A percentile compares a stretch with the other conserved stretches of the same genome.
Evolutionary conservation across 2,329 filamentous ascomycete genomes (phyloP).

Genomic region (Fusarium paranaense): DNA sequence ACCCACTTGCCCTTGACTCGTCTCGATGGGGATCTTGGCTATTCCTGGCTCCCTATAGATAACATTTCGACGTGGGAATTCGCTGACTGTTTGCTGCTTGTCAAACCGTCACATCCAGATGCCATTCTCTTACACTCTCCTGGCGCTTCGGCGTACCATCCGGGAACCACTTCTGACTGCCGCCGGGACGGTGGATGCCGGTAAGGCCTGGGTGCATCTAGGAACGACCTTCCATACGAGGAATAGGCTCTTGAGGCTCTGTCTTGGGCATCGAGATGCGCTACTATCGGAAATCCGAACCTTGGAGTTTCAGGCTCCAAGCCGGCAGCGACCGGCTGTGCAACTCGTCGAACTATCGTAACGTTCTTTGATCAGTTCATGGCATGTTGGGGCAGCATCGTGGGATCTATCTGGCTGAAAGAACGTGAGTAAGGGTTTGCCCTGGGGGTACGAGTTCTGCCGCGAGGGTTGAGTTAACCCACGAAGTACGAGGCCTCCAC

Average conservation of each 20-base stretch:
- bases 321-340: neutral
- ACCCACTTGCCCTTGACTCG: constrained; percentile 4
- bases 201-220: neutral
- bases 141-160: neutral
- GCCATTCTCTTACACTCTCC: constrained; percentile 8
- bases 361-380: neutral
- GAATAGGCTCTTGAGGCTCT: constrained; percentile 1
- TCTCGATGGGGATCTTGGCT: neutral
- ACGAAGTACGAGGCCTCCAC: neutral
- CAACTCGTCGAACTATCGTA: neutral
- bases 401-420: neutral
- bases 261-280: constrained; percentile 11
- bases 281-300: neutral
- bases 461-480: neutral
- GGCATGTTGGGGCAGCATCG: neutral
- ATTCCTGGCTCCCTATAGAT: constrained; percentile 3
- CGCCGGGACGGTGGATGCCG: neutral
- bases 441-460: neutral
- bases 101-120: neutral
- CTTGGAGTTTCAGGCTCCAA: constrained; percentile 3
- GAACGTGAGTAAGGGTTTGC: neutral
- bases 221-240: constrained; percentile 1
- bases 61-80: constrained; percentile 5
- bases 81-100: neutral
- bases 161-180: neutral